These are phyloP conservation scores for Nannochloris sp. DNA, from an alignment of 139 green algal genomes.

Conservation along the genomic window DNA sequence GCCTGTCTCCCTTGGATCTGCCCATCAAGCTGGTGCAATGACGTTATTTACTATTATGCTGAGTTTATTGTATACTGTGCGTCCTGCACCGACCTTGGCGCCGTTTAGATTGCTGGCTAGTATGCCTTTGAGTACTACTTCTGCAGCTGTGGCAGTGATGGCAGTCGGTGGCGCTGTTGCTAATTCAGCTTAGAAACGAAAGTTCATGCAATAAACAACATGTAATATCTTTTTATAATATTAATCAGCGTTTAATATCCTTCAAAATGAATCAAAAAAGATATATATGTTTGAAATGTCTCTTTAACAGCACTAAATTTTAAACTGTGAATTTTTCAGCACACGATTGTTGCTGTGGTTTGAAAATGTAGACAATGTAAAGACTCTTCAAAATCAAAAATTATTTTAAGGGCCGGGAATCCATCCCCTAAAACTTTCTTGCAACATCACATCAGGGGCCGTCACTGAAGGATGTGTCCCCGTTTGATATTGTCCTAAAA, in stretches of 20 bases:
- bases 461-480: conserved; percentile 49
- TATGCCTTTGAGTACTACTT: background rate
- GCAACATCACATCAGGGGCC: conserved; percentile 18
- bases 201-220: no score
- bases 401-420: conserved; percentile 9
- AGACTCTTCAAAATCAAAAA: background rate
- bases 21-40: conserved; percentile 83
- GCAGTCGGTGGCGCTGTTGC: conserved; percentile 5
- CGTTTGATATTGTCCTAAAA: conserved; percentile 29
- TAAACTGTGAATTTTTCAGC: background rate
- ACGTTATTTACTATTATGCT: conserved; percentile 83
- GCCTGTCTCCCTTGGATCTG: conserved; percentile 73
- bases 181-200: conserved; percentile 4
- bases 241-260: no score
- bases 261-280: background rate
- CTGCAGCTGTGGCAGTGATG: background rate
- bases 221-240: no score
- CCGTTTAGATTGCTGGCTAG: background rate
- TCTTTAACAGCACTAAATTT: no score
- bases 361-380: background rate
- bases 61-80: conserved; percentile 68
- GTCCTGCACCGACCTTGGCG: conserved; percentile 4
- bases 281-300: background rate
- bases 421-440: conserved; percentile 54
- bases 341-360: no score